Evolutionary conservation across 1,284 basidiomycete genomes (phyloP), one percentile per base, ranked within the genome.

Genomic region (Puccinia novopanici): DNA sequence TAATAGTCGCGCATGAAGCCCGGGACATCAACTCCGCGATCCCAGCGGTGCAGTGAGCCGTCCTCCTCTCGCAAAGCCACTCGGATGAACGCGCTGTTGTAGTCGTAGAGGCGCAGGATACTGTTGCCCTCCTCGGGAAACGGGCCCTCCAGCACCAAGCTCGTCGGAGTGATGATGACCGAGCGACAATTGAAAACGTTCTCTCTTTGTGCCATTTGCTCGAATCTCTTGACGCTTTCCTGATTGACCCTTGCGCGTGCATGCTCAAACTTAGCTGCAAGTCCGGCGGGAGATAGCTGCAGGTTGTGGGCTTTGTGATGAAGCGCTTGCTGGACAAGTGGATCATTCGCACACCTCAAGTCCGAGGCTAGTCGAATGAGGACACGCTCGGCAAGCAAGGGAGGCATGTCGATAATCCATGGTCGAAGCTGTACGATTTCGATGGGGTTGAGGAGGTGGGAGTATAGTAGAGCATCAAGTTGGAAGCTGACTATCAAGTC

Each of bases 41-140:
- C 89, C 90, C 91, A 92, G 27, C 89, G 88, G 82, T 91, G 91
- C 68, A 89, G 88, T n/a, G 91, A 86, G 45, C 89, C 88, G 84
- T 92, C 91, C 86, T 93, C 92, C 74, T 93, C 92, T 12, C 90
- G 88, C 83, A 93, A 93, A 82, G 92, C 89, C 27, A 93, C 92
- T 17, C 92, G 89, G 48, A 93, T 84, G 84, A 93, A 93, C 78
- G 88, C 84, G 42, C 88, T 89, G 34, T 82, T 82, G 3, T 81
- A 73, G 67, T 83, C 81, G 59, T 83, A 83, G 9, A 50, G 86
- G 24, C 91, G 89, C 81, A 92, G 90, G 40, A 92, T 88, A 13
- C 91, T 86, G 83, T 92, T 93, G 19, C 90, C 91, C 82, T 92
- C 90, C 42, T 89, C 89, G 0, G 89, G 85, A 81, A 89, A 90